Evolutionary conservation across 306 rosid species (phyloP), one percentile per base, ranked within the genome.

Genomic region (Parietaria judaica): DNA sequence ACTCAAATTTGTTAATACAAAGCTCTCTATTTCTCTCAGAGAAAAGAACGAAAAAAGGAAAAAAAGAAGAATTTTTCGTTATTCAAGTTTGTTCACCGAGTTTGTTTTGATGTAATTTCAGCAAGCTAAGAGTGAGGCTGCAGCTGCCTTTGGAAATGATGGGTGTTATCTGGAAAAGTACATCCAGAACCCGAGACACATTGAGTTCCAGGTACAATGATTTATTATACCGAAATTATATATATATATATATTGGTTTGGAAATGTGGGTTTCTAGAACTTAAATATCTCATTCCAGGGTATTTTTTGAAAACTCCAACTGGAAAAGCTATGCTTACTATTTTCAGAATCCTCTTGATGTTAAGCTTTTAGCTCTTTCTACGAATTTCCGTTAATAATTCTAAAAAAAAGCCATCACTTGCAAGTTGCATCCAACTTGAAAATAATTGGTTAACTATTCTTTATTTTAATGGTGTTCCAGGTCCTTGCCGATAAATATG

Each of bases 51-150:
- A 41, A 41, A 41, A 41, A 8, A 8, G 45, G 45, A 41, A 41
- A 41, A 41, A 41, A 41, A 41, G 9, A 8, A 41, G 7, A 41
- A 41, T 41, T 5, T 5, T 5, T 41, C 45, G 45, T 5, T 41
- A 41, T 41, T 41, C 2, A 41, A 5, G 45, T 34, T 48, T 55
- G 47, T 60, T 17, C 54, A 34, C 51, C 62, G 67, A 48, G 56
- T 62, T 65, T 69, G 60, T 55, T 65, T 72, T 54, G 63, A 23
- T 39, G 68, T 74, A 64, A 39, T 62, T 77, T 68, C 94, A 92
- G 99, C 96, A 86, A 92, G 99, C 99, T 46, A 92, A 86, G 79
- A 88, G 94, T 61, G 99, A 92, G 78, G 99, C 99, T 64, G 99
- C 94, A 14, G 96, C 96, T 76, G 99, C 99, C 45, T 92, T 92